Percentiles rank a stretch among this genome's conserved stretches.
Conservation (phyloP, 345 rosid species). For the Eucalyptus tenuipes region DNA sequence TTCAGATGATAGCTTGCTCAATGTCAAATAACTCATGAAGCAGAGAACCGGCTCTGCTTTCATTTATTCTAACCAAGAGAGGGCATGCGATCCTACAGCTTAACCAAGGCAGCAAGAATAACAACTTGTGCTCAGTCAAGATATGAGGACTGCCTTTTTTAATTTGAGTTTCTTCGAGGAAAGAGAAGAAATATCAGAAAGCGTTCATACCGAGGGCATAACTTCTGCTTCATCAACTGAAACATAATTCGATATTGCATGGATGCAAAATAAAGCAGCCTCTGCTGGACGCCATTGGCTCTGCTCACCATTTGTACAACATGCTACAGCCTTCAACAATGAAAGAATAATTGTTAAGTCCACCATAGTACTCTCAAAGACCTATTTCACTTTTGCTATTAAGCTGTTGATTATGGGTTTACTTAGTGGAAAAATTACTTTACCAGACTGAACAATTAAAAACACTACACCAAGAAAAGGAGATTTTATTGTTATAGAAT, state of each 20-base stretch:
- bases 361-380: background rate
- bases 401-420: background rate
- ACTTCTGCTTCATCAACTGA: slow-evolving; percentile 71
- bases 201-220: slow-evolving; percentile 72
- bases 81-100: background rate
- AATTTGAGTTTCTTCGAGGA: background rate
- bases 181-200: background rate
- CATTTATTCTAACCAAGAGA: background rate
- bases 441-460: background rate
- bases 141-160: background rate
- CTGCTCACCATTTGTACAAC: slow-evolving; percentile 45
- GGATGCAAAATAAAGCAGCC: slow-evolving; percentile 93
- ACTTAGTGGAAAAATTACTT: background rate
- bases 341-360: background rate
- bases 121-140: background rate
- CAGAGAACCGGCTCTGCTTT: background rate
- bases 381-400: background rate
- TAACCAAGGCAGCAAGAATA: background rate
- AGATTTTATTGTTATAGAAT: background rate
- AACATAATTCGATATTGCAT: slow-evolving; percentile 82
- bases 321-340: slow-evolving; percentile 51
- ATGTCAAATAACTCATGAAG: background rate
- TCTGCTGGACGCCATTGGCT: slow-evolving; percentile 91
- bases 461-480: background rate
- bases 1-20: background rate